These are phyloP conservation scores for Berberis vulgaris DNA, from an alignment of 164 flowering plant genomes.

Conservation along the genomic window DNA sequence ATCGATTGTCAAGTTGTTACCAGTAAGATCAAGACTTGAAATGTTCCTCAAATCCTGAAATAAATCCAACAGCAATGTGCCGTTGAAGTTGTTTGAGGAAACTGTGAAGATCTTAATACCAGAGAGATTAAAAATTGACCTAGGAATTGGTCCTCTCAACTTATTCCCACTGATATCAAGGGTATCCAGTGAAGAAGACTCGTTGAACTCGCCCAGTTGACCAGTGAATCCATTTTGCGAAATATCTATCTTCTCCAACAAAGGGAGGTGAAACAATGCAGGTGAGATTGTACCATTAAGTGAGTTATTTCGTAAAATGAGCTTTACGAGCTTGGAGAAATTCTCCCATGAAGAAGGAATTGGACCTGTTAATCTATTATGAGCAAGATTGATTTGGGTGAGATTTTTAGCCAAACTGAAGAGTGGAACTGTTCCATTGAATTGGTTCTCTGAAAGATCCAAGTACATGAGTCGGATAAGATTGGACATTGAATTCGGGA, in stretches of 20 bases:
- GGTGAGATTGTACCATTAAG: constrained; percentile 33
- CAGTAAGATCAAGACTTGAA: constrained; percentile 27
- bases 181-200: constrained; percentile 10
- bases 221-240: constrained; percentile 25
- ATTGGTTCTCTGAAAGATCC: constrained; percentile 45
- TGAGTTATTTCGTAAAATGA: constrained; percentile 25
- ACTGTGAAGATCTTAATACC: constrained; percentile 13
- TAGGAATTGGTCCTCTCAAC: constrained; percentile 29
- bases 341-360: constrained; percentile 19
- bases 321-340: constrained; percentile 14
- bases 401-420: constrained; percentile 19
- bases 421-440: constrained; percentile 31
- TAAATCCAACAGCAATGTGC: constrained; percentile 5
- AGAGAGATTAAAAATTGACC: constrained; percentile 14
- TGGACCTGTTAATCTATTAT: constrained; percentile 23
- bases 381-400: constrained; percentile 18
- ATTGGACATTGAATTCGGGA: constrained; percentile 24
- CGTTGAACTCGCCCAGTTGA: constrained; percentile 12
- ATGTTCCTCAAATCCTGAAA: constrained; percentile 19
- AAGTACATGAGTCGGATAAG: constrained; percentile 24
- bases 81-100: constrained; percentile 31
- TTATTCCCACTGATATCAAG: constrained; percentile 21
- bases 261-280: constrained; percentile 28
- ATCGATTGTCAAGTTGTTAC: constrained; percentile 12
- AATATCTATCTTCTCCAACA: constrained; percentile 21